Evolutionary conservation across 2,329 filamentous ascomycete species (phyloP).

Genomic region (Talaromyces sp.): DNA sequence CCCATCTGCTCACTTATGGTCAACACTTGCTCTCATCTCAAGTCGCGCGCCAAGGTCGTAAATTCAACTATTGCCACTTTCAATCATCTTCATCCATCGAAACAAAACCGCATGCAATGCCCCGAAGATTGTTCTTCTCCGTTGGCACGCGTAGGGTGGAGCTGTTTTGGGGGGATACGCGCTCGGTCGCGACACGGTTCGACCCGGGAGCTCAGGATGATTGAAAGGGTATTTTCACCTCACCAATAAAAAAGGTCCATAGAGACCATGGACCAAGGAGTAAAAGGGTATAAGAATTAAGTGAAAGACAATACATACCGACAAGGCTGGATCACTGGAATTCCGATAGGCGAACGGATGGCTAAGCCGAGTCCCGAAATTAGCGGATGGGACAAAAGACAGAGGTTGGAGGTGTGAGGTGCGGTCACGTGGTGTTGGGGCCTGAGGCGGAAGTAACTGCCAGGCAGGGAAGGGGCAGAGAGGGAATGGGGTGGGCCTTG

Average conservation of each 20-base stretch:
- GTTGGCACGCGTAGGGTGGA: constrained; percentile 22
- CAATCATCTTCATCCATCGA: constrained; percentile 22
- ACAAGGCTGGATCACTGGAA: constrained; percentile 45
- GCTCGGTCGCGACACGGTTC: constrained; percentile 27
- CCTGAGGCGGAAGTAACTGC: constrained; percentile 21
- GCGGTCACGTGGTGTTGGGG: constrained; percentile 25
- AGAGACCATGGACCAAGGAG: constrained; percentile 3
- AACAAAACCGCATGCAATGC: neutral
- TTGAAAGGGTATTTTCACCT: neutral
- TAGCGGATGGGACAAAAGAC: constrained; percentile 27
- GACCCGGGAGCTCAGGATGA: constrained; percentile 8
- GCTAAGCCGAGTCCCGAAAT: constrained; percentile 42
- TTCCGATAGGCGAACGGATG: constrained; percentile 43
- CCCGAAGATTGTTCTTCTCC: constrained; percentile 4
- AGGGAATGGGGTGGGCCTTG: neutral
- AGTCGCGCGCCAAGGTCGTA: constrained; percentile 26
- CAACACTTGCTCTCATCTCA: constrained; percentile 11
- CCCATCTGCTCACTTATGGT: constrained; percentile 45
- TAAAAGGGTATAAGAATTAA: too few relatives aligned
- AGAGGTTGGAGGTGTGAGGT: constrained; percentile 33
- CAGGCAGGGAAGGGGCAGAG: neutral
- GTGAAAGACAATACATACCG: constrained; percentile 39
- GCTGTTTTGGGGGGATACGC: constrained; percentile 24
- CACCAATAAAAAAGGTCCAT: neutral
- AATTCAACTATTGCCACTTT: constrained; percentile 15